These are phyloP conservation scores for Millerozyma miso DNA, from an alignment of 805 yeast genomes.

Conservation along the genomic window DNA sequence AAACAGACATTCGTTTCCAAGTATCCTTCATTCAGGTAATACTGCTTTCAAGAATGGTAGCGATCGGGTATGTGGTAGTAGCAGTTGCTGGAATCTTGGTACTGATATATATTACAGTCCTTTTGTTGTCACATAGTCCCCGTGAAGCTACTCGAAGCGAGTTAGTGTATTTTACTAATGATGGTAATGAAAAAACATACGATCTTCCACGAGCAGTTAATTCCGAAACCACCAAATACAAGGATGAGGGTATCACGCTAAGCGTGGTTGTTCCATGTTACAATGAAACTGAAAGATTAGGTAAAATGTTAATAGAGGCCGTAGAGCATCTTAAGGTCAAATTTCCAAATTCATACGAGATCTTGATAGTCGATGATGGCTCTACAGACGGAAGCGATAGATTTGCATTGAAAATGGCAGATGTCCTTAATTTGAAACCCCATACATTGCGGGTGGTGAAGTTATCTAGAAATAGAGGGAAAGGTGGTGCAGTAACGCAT, in stretches of 20 bases:
- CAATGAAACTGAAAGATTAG: slow-evolving; percentile 75
- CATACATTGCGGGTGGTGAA: slow-evolving; percentile 67
- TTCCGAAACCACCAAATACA: slow-evolving; percentile 11
- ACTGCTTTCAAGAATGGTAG: not conserved
- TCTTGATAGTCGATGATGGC: slow-evolving; percentile 89
- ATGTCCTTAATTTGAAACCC: slow-evolving; percentile 44
- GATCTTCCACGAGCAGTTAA: slow-evolving; percentile 31
- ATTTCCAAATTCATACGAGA: slow-evolving; percentile 53
- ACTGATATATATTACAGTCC: slow-evolving; percentile 36
- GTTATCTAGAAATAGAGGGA: slow-evolving; percentile 78
- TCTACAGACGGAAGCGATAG: slow-evolving; percentile 75
- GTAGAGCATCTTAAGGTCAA: slow-evolving; percentile 46
- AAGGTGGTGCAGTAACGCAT: slow-evolving; percentile 87
- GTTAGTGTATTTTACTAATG: slow-evolving; percentile 48
- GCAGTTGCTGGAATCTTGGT: slow-evolving; percentile 2
- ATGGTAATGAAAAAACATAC: slow-evolving; percentile 23
- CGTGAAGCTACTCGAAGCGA: slow-evolving; percentile 53
- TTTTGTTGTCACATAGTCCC: slow-evolving; percentile 60
- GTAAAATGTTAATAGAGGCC: slow-evolving; percentile 67
- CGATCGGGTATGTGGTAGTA: not conserved
- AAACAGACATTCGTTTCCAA: not conserved
- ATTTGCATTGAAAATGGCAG: slow-evolving; percentile 63
- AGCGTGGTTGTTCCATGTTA: slow-evolving; percentile 91
- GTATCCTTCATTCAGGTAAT: not conserved
- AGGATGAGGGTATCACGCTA: slow-evolving; percentile 44